Percentiles rank a stretch among this genome's conserved stretches.
phyloP scores from a whole-genome alignment of 192 early-diverging fungal species.

The Thamnidium elegans region DNA sequence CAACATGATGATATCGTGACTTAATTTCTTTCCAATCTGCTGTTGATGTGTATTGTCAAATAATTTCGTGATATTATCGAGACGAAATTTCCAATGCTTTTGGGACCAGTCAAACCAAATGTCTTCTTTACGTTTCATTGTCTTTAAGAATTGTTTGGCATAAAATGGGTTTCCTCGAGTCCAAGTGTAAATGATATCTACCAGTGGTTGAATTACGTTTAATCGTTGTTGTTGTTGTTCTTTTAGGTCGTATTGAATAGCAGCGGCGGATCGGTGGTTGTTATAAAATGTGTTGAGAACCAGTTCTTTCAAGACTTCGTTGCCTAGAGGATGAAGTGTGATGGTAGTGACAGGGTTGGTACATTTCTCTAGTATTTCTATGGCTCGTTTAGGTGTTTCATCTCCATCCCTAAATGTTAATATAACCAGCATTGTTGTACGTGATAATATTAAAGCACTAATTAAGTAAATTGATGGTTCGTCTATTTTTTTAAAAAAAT shows the following conservation, averaged over 20 bases:
- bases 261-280: neutral
- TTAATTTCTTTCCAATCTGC: neutral
- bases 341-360: conserved; percentile 2
- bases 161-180: conserved; percentile 29
- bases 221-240: neutral
- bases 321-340: conserved; percentile 1
- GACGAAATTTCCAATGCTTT: conserved; percentile 25
- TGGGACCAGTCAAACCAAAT: conserved; percentile 28
- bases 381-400: neutral
- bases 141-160: conserved; percentile 21
- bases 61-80: conserved; percentile 7
- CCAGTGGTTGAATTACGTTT: neutral
- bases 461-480: conserved; percentile 27
- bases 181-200: conserved; percentile 14
- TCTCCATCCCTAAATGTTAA: conserved; percentile 26
- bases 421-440: conserved; percentile 21
- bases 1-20: neutral
- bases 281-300: neutral
- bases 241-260: neutral
- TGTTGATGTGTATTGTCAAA: neutral
- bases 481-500: conserved; percentile 10
- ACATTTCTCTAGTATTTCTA: conserved; percentile 4
- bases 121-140: conserved; percentile 24
- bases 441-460: conserved; percentile 11
- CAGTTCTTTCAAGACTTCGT: conserved; percentile 5